A percentile compares a stretch with the other conserved stretches of the same genome.
phyloP scores from a whole-genome alignment of 345 rosid genomes.

The Salix viminalis region DNA sequence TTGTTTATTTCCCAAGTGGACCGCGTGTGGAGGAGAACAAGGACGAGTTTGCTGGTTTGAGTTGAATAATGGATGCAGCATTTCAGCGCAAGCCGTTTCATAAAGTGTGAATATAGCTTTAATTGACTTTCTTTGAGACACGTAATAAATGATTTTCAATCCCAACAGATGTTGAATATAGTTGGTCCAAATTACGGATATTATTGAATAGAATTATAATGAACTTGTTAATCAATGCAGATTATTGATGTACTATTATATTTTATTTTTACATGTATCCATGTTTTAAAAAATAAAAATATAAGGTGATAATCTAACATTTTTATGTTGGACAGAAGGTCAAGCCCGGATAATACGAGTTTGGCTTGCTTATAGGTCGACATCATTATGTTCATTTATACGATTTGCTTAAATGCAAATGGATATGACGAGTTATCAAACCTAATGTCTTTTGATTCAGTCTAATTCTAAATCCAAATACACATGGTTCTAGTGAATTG shows the following conservation, averaged over 20 bases:
- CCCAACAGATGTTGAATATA: too few relatives aligned
- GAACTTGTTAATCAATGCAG: too few relatives aligned
- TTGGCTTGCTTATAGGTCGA: too few relatives aligned
- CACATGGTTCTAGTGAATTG: too few relatives aligned
- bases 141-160: background rate
- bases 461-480: accelerated
- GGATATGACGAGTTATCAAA: accelerated
- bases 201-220: too few relatives aligned
- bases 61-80: background rate
- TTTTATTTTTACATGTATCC: too few relatives aligned
- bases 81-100: background rate
- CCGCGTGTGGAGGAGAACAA: background rate
- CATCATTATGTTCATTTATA: too few relatives aligned
- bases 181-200: background rate
- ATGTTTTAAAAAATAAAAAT: too few relatives aligned
- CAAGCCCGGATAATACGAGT: too few relatives aligned
- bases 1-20: background rate
- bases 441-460: accelerated
- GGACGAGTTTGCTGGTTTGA: background rate
- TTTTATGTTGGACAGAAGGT: accelerated
- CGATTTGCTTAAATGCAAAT: accelerated
- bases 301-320: too few relatives aligned
- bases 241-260: too few relatives aligned
- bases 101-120: background rate
- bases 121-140: too few relatives aligned